Evolutionary conservation across 352 stramenopile species (phyloP), one percentile per base, ranked within the genome.

Genomic region (Phytophthora citrophthora): DNA sequence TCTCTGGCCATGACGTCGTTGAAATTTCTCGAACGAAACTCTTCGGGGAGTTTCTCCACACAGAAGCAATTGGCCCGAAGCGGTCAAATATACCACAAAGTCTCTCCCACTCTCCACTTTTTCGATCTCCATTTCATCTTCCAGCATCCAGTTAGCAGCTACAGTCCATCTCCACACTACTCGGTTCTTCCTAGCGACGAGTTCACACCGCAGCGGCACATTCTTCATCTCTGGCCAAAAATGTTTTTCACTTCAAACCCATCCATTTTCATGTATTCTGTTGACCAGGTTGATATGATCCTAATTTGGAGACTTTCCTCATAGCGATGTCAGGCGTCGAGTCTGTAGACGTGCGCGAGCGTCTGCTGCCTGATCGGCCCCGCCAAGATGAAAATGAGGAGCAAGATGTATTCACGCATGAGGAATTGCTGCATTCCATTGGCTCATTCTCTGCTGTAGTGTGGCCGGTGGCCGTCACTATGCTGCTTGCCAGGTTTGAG

Each of bases 361-460:
- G 68, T 8, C 68, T 89, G 44, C 65, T 88, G n/a, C 72, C 63
- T 15, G 29, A 55, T 16, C 57, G 55, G 16, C 47, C 54, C 11
- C 40, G 47, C 29, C 54, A 29, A 23, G 61, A 60, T 2, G 58
- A 70, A 0, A 39, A 64, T 0, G 66, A 73, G 3, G 68, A 83
- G 5, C 57, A 61, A 13, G 79, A 87, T 27, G 36, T 27, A 8
- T 91, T 89, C 64, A 90, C 88, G 47, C 81, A 91, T 55, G 84
- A 95, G 57, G 83, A 94, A 59, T 72, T 96, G 12, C 68, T 93
- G 65, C 88, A 96, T 56, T 93, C 84, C 1, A 86, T 96, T 32
- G 88, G 86, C 16, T 95, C 86, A 6, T 96, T 96, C 71, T 93
- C 80, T 10, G 87, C 86, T 15, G 85, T 96, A 34, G 69, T 95